Base-by-base conservation (phyloP, 1,139 yeast genomes). In the Debaryomyces psychrophilus region DNA sequence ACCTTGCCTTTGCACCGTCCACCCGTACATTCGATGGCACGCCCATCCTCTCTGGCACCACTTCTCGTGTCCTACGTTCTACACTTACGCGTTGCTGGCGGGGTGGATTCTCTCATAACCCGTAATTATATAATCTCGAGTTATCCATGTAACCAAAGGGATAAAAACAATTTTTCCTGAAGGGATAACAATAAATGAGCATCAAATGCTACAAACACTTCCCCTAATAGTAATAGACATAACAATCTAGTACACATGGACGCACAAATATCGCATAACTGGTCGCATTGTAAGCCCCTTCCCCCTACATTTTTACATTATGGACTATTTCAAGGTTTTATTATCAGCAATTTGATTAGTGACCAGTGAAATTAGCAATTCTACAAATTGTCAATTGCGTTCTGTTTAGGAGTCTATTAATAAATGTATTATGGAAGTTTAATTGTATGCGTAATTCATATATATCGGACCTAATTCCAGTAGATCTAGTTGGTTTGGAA, bases 161-260 rank as follows among this genome's bases (percentile, higher is more conserved):
- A 17, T 17, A 27, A 38, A 28, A 26, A 29, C 7, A 9, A 18
- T 11, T 38, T 20, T 20, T 33, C 12, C 26, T 38, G 40, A 26
- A 38, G 35, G 34, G 41, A 38, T 28, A 27, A 38, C 41, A 29
- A 38, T 28, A 4, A 9, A 20, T n/a, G 22, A 28, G 15, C 25
- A 18, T 26, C 34, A 20, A 38, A 12, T 38, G 41, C 41, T 38
- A 18, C 34, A 17, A 38, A 38, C 41, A 29, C 41, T 38, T 26
- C 41, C 41, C 12, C n/a, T 18, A 38, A 38, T 12, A 14, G 41
- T 38, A 38, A 38, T 28, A 20, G 33, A 20, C 12, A 38, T 28
- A 28, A 28, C 41, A 17, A 28, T 38, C 28, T 38, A 28, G 41
- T 38, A 37, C 8, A 2, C 25, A 18, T 18, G 8, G n/a, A 15